Evolutionary conservation across 2,329 filamentous ascomycete species (phyloP), one percentile per base, ranked within the genome.

Genomic region (Fusarium torreyae): DNA sequence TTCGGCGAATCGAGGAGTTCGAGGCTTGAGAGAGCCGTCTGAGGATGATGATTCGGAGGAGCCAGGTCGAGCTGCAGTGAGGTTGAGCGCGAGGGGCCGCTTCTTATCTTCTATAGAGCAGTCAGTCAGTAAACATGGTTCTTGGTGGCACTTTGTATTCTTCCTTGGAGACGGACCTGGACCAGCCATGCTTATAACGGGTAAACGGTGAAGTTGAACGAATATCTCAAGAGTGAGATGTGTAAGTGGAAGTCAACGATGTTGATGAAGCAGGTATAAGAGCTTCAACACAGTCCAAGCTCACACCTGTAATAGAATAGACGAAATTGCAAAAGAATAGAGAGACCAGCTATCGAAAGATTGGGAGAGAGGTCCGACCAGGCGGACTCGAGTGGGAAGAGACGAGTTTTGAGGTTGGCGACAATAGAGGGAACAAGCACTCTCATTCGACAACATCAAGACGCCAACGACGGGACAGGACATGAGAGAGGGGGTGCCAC

Each of bases 1-100:
- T 83, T 94, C 92, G 57, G 91, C 91, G 76, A 95, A 95, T 76
- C 92, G 90, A 74, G 92, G 91, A 73, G 91, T 91, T 76, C 92
- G 87, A 66, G 91, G 91, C 81, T 92, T 92, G 69, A 89, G 81
- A 17, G 87, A 89, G 44, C 82, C 84, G 69, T 82, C 81, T 59
- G 86, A 86, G 28, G 86, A 87, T 39, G 81, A 82, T 15, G 86
- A 88, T 52, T 81, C 81, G 45, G 83, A 82, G 7, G 86, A 85
- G 26, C 79, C 81, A 52, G 85, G 83, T 62, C 86, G 83, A 57
- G 80, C 77, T 26, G 85, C 83, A 28, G 82, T 79, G 59, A 89
- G 80, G 70, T 87, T 86, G 51, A 89, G 81, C 59, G 86, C 87
- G 78, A 81, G 75, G 71, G 87, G 87, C 76, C 87, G 84, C 83